Base-by-base conservation (phyloP, 2,329 filamentous ascomycete species). In the Ilyonectria robusta region DNA sequence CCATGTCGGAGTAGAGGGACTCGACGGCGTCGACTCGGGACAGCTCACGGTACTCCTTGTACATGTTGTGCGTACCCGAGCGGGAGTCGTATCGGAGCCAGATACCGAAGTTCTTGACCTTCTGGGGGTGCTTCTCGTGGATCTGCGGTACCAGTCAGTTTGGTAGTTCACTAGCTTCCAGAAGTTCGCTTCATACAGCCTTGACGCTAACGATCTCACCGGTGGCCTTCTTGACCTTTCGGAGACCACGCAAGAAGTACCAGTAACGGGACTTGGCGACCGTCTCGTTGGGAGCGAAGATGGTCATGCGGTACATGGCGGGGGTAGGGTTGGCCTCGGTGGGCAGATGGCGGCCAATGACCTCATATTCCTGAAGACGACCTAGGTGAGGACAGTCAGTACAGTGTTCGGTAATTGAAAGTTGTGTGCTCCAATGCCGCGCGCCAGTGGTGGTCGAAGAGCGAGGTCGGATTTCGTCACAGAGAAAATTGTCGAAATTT, bases 11-110 rank as follows among this genome's bases (percentile, higher is more conserved):
- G 93, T 99, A 99, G 83, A 99, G 91, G 78, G 95, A 87, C 87
- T 98, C 93, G 81, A 98, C 95, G 77, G 96, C 96, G 78, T 96
- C 95, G 81, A 92, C 93, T 86, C 96, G 91, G 84, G 93, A 95
- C 91, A 98, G 93, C 91, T 98, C 96, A 84, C 96, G 94, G 93
- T 98, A 98, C 92, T 99, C 96, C 92, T 98, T 98, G 94, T 99
- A 99, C 96, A 99, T 99, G 93, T 99, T 99, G 94, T 99, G 96
- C 81, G 96, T 99, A 81, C 96, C 96, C 80, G 96, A 98, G 86
- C 96, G 95, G 72, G 97, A 99, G 89, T 99, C 95, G 89, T 99
- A 99, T 84, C 97, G 95, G 88, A 99, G 92, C 97, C 97, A 99
- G 91, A 99, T 92, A 85, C 96, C 96, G 85, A 99, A 98, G 93